Evolutionary conservation across 2,329 filamentous ascomycete genomes (phyloP).

Genomic region (Zalaria obscura): DNA sequence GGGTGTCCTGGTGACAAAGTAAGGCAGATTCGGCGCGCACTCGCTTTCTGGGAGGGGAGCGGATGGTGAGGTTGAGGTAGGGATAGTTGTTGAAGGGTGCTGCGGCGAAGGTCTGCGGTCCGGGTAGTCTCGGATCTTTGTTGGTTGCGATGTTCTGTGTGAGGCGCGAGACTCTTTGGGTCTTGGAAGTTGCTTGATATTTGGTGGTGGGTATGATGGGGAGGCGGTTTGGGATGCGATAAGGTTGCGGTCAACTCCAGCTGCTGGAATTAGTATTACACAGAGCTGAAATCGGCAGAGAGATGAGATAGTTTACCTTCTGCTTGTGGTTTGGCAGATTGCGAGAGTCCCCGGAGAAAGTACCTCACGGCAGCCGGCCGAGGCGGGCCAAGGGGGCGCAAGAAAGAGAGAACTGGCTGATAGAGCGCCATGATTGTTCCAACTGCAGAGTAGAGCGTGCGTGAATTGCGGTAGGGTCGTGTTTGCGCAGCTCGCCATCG

Average conservation of each 20-base stretch:
- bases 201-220: slow-evolving; percentile 16
- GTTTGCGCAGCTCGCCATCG: no score
- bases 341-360: slow-evolving; percentile 25
- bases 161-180: slow-evolving; percentile 21
- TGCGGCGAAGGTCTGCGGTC: slow-evolving; percentile 12
- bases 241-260: slow-evolving; percentile 16
- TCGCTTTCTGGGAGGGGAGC: slow-evolving; percentile 12
- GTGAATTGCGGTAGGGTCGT: no score
- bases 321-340: slow-evolving; percentile 14
- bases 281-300: no score
- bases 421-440: slow-evolving; percentile 3
- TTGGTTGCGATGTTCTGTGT: slow-evolving; percentile 18
- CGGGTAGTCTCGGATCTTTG: slow-evolving; percentile 18
- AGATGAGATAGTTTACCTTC: slow-evolving; percentile 10
- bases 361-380: slow-evolving; percentile 20
- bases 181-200: slow-evolving; percentile 17
- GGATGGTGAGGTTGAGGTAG: slow-evolving; percentile 10
- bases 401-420: slow-evolving; percentile 21
- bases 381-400: slow-evolving; percentile 25
- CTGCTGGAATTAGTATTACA: slow-evolving; percentile 3
- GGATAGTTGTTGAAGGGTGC: slow-evolving; percentile 2
- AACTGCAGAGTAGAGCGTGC: no score
- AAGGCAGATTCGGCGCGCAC: slow-evolving; percentile 39
- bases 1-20: slow-evolving; percentile 57
- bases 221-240: slow-evolving; percentile 17